Percentiles rank a stretch among this genome's conserved stretches.
Evolutionary conservation across 208 protist species (phyloP).

Genomic region (Acanthamoeba lenticulata): DNA sequence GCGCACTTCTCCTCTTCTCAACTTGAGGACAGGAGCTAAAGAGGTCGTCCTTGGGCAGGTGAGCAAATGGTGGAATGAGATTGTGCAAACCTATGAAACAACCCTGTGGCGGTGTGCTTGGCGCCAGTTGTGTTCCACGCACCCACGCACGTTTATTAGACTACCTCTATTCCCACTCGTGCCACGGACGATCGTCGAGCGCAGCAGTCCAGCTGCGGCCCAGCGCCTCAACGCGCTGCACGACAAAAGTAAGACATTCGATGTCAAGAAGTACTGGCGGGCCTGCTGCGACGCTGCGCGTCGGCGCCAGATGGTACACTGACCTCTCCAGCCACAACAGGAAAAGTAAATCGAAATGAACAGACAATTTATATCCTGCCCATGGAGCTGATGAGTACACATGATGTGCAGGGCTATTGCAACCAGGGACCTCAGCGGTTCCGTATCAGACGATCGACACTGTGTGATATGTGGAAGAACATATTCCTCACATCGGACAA

Average conservation of each 20-base stretch:
- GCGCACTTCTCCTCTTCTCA: background rate
- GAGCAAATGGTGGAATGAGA: background rate
- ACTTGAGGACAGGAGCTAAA: background rate
- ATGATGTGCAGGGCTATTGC: background rate
- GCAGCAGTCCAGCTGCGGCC: too few species aligned
- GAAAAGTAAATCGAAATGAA: background rate
- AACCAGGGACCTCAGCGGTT: background rate
- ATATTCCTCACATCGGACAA: background rate
- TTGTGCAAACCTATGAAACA: too few species aligned
- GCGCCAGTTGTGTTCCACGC: too few species aligned
- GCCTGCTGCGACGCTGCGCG: background rate
- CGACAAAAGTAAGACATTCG: too few species aligned
- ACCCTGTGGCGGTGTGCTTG: too few species aligned
- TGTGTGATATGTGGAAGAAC: background rate
- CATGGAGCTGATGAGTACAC: too few species aligned
- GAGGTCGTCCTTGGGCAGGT: background rate
- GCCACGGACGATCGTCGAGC: too few species aligned
- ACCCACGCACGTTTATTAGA: too few species aligned
- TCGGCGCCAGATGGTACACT: background rate
- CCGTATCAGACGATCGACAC: background rate
- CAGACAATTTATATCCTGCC: background rate
- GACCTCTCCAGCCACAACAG: too few species aligned
- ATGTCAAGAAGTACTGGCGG: too few species aligned
- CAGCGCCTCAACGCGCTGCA: too few species aligned
- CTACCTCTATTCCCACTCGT: too few species aligned